Evolutionary conservation across 257 asterid species (phyloP), one percentile per base, ranked within the genome.

Genomic region (Nicotiana noctiflora): DNA sequence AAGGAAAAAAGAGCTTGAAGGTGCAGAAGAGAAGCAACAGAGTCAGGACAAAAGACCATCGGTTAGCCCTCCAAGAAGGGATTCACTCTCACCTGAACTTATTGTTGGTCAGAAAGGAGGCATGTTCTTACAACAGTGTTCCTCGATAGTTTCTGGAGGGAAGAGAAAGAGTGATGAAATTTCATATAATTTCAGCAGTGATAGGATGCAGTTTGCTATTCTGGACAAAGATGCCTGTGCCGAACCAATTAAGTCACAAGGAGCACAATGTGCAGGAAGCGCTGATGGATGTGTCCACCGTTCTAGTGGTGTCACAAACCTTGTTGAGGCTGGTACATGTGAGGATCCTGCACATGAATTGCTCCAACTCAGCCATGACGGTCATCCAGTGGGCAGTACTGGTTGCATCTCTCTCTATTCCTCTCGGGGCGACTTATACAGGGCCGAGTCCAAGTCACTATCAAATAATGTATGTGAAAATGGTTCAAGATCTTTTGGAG

Each of bases 81-180:
- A 84, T 77, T 85, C 93, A 23, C 81, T 83, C 55, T 91, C 97
- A 13, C 97, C 97, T 9, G 97, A 91, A 80, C 86, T 79, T 18
- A 49, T 86, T 63, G 76, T 85, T 74, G 77, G 89, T 88, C 87
- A 88, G 7, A 75, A 68, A 79, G 80, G 75, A 78, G 75, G 81
- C 75, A 82, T 62, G 77, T 79, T 85, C 67, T 46, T 80, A 80
- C 85, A 81, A 76, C 88, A 81, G 63, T 81, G 79, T 80, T 79
- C 87, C 62, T 60, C 86, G 5, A 57, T 77, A 4, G 82, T 77
- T 57, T 62, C 84, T 70, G 59, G 85, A 57, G 76, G 80, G 77
- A 53, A 80, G 62, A 44, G 59, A 19, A 6, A 12, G 13, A 46
- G 21, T 19, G 84, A 75, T 75, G 66, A 34, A 55, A 52, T n/a